A percentile compares a stretch with the other conserved stretches of the same genome.
Conservation (phyloP, 169 alveolate genomes). For the Plasmodium inui region DNA sequence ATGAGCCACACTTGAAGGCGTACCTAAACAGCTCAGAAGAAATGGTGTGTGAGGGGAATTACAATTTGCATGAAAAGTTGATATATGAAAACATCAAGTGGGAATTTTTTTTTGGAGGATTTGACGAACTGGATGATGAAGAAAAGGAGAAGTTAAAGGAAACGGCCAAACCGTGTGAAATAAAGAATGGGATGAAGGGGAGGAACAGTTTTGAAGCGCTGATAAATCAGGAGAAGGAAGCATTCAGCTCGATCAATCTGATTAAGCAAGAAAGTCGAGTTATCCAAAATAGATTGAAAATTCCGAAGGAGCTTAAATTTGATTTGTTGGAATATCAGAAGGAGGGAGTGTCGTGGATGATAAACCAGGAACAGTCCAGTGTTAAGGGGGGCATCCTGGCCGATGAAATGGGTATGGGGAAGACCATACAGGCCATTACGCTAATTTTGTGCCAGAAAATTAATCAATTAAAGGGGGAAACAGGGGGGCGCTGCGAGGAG, state of each 20-base stretch:
- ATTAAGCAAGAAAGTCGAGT: slow-evolving; percentile 39
- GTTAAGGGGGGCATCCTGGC: slow-evolving; percentile 87
- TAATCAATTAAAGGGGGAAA: slow-evolving; percentile 16
- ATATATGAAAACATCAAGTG: slow-evolving; percentile 48
- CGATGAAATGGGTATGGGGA: slow-evolving; percentile 93
- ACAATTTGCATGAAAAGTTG: slow-evolving; percentile 13
- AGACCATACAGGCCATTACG: slow-evolving; percentile 83
- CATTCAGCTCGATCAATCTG: background rate
- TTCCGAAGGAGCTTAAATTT: slow-evolving; percentile 74
- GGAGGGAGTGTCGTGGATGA: slow-evolving; percentile 89
- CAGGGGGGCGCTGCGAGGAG: background rate
- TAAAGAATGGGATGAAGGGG: slow-evolving; percentile 1
- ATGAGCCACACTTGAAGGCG: slow-evolving; percentile 11
- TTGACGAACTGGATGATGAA: slow-evolving; percentile 48
- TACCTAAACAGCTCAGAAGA: slow-evolving; percentile 19
- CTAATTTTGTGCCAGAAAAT: slow-evolving; percentile 76
- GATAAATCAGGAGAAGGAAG: slow-evolving; percentile 50
- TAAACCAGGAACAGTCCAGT: slow-evolving; percentile 82
- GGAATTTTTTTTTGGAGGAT: slow-evolving; percentile 60
- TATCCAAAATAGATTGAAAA: slow-evolving; percentile 51
- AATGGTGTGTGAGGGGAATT: background rate
- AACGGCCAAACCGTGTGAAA: slow-evolving; percentile 17
- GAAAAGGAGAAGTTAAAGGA: slow-evolving; percentile 32
- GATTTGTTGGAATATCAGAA: slow-evolving; percentile 74
- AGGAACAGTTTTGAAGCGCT: slow-evolving; percentile 30